Percentiles rank a stretch among this genome's conserved stretches.
phyloP scores from a whole-genome alignment of 306 rosid genomes.

The Ammopiptanthus mongolicus region DNA sequence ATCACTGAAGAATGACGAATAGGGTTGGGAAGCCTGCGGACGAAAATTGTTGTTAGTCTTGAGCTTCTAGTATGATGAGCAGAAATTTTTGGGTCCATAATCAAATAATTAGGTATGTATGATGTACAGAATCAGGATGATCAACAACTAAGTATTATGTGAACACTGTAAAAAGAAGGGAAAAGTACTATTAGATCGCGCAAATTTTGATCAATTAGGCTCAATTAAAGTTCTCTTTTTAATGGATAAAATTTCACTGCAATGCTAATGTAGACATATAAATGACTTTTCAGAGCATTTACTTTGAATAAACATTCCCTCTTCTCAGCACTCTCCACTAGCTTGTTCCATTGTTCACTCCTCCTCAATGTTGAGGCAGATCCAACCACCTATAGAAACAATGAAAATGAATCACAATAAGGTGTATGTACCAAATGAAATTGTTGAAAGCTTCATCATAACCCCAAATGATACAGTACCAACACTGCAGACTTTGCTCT shows the following conservation, averaged over 20 bases:
- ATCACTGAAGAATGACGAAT: slow-evolving; percentile 62
- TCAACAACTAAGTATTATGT: not conserved
- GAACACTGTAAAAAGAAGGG: not conserved
- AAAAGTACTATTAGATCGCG: not conserved
- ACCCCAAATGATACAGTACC: slow-evolving; percentile 45
- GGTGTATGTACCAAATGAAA: slow-evolving; percentile 6
- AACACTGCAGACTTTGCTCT: slow-evolving; percentile 89
- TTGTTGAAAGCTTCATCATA: not conserved
- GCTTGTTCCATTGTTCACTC: slow-evolving; percentile 70
- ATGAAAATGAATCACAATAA: slow-evolving; percentile 2
- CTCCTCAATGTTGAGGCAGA: slow-evolving; percentile 78
- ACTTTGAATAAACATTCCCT: slow-evolving; percentile 61
- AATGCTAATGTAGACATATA: not conserved
- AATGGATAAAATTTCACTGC: not conserved
- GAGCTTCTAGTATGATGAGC: not conserved
- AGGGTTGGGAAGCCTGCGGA: slow-evolving; percentile 72
- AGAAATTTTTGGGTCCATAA: not conserved
- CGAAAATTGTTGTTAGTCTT: not conserved
- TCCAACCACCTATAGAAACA: slow-evolving; percentile 68
- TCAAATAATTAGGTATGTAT: not conserved
- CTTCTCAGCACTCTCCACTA: slow-evolving; percentile 75
- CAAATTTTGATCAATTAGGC: not conserved
- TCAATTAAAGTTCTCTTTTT: not conserved
- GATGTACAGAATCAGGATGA: not conserved
- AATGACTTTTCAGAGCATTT: slow-evolving; percentile 23